Conservation (phyloP, 441 rosid species). For the Bocquillonia castaneifolia region DNA sequence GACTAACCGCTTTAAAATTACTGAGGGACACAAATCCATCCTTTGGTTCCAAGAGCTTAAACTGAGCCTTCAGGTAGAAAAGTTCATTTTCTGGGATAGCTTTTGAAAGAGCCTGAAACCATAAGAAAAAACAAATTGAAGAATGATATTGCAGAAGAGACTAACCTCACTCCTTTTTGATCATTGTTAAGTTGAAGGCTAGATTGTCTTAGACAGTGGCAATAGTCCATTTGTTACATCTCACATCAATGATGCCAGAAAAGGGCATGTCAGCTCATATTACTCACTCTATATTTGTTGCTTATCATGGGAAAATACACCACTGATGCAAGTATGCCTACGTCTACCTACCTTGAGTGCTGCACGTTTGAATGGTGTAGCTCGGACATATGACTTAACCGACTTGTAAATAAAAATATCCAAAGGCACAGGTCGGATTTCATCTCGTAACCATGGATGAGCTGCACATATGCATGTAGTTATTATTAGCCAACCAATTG, state of each 20-base stretch:
- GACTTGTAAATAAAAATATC: conserved; percentile 71
- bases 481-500: conserved; percentile 9
- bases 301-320: conserved; percentile 33
- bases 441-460: conserved; percentile 84
- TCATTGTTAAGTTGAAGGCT: not conserved
- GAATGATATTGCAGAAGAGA: not conserved
- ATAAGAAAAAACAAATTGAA: not conserved
- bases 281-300: not conserved
- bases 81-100: conserved; percentile 76
- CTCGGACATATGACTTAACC: conserved; percentile 67
- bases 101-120: conserved; percentile 73
- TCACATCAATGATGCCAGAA: not conserved
- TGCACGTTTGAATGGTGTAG: conserved; percentile 73
- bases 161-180: not conserved
- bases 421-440: conserved; percentile 50
- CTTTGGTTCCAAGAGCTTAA: conserved; percentile 69
- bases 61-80: conserved; percentile 72
- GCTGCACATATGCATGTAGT: conserved; percentile 39
- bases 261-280: not conserved
- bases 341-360: conserved; percentile 63
- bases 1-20: conserved; percentile 66
- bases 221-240: not conserved
- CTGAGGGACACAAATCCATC: conserved; percentile 72
- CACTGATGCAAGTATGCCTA: conserved; percentile 6
- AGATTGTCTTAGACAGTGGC: not conserved